Conservation (phyloP, 805 yeast species). For the Metschnikowia anglica region DNA sequence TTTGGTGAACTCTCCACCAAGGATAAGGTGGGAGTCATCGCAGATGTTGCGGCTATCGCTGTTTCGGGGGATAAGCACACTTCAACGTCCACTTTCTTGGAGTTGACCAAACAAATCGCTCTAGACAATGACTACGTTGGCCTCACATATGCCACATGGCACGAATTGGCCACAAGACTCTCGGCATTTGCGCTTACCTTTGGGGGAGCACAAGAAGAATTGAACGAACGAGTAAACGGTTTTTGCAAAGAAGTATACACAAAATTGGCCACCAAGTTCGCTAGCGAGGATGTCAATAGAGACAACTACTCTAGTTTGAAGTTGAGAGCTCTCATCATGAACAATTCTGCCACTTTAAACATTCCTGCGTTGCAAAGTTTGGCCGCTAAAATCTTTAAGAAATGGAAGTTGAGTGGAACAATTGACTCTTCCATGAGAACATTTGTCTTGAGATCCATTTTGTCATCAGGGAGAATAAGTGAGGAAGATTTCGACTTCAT, state of each 20-base stretch:
- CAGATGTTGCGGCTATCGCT: slow-evolving; percentile 52
- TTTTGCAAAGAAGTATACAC: slow-evolving; percentile 36
- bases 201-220: slow-evolving; percentile 26
- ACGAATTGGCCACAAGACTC: slow-evolving; percentile 47
- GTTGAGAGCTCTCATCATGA: slow-evolving; percentile 41
- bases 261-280: slow-evolving; percentile 27
- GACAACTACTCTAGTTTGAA: slow-evolving; percentile 31
- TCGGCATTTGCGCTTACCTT: slow-evolving; percentile 35
- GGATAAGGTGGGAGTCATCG: slow-evolving; percentile 55
- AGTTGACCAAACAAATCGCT: slow-evolving; percentile 35
- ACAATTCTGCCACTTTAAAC: slow-evolving; percentile 39
- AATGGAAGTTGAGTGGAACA: slow-evolving; percentile 23
- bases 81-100: slow-evolving; percentile 44
- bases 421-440: slow-evolving; percentile 47
- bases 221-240: slow-evolving; percentile 20
- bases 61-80: slow-evolving; percentile 41
- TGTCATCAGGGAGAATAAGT: slow-evolving; percentile 34
- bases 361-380: slow-evolving; percentile 37
- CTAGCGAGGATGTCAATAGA: slow-evolving; percentile 17
- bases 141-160: slow-evolving; percentile 52
- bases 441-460: slow-evolving; percentile 45
- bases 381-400: slow-evolving; percentile 32
- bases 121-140: slow-evolving; percentile 29
- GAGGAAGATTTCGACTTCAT: slow-evolving; percentile 40
- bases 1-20: slow-evolving; percentile 40